These are phyloP conservation scores for Colletotrichum tropicicola DNA, from an alignment of 2,329 filamentous ascomycete species.

Conservation along the genomic window DNA sequence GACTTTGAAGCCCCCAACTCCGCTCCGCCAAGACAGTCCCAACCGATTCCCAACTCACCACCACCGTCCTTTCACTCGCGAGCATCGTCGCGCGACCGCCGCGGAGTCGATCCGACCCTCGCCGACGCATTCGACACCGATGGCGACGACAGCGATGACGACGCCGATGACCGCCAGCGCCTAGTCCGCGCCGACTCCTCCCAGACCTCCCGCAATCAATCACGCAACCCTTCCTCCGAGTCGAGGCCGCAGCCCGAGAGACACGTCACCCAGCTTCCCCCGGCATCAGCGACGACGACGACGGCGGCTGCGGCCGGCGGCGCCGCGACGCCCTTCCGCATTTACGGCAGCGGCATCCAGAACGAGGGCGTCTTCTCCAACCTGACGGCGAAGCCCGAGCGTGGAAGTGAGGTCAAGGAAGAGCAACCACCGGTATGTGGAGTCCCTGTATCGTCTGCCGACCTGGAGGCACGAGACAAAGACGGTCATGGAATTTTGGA, in stretches of 20 bases:
- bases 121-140: slow-evolving; percentile 92
- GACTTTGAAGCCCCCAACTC: slow-evolving; percentile 48
- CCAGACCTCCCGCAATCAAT: slow-evolving; percentile 34
- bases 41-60: slow-evolving; percentile 64
- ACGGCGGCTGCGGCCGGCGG: slow-evolving; percentile 13
- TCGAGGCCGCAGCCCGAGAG: slow-evolving; percentile 32
- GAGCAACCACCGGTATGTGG: slow-evolving; percentile 89
- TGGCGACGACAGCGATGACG: slow-evolving; percentile 78
- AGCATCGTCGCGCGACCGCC: slow-evolving; percentile 65
- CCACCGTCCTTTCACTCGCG: slow-evolving; percentile 91
- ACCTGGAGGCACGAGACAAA: no score
- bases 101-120: slow-evolving; percentile 77
- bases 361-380: slow-evolving; percentile 98
- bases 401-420: slow-evolving; percentile 80
- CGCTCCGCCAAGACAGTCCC: slow-evolving; percentile 38
- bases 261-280: slow-evolving; percentile 32
- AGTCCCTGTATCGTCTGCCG: neutral
- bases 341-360: slow-evolving; percentile 78
- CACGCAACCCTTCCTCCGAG: slow-evolving; percentile 28
- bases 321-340: slow-evolving; percentile 52
- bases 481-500: neutral
- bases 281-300: slow-evolving; percentile 32
- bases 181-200: slow-evolving; percentile 76
- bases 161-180: slow-evolving; percentile 84
- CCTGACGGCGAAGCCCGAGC: slow-evolving; percentile 87